These are phyloP conservation scores for Delphinella strobiligena DNA, from an alignment of 2,329 filamentous ascomycete genomes.

Conservation along the genomic window DNA sequence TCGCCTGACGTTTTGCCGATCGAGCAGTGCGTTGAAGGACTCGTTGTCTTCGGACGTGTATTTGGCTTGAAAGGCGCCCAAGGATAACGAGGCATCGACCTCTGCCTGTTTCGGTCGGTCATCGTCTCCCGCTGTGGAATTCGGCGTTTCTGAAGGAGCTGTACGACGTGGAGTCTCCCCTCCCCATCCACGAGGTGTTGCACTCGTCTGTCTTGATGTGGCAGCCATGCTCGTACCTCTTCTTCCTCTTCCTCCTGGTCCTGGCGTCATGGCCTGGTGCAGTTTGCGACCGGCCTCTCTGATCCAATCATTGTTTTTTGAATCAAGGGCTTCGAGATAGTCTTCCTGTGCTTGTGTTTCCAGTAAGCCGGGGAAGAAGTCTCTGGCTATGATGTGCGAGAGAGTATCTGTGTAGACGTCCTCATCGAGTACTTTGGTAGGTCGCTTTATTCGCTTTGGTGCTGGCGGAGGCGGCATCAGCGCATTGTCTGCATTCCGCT, in stretches of 20 bases:
- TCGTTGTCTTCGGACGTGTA: conserved; percentile 98
- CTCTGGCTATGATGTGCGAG: conserved; percentile 86
- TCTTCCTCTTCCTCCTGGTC: conserved; percentile 34
- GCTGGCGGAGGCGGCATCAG: conserved; percentile 82
- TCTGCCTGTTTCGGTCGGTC: conserved; percentile 32
- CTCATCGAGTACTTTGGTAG: conserved; percentile 79
- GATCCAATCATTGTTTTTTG: conserved; percentile 77
- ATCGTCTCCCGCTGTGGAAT: conserved; percentile 21
- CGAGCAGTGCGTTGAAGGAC: conserved; percentile 83
- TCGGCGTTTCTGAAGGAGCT: conserved; percentile 34
- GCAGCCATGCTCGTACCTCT: conserved; percentile 28
- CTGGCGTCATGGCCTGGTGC: conserved; percentile 69
- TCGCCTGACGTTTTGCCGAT: conserved; percentile 76
- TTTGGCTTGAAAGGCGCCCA: conserved; percentile 76
- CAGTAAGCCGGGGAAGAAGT: conserved; percentile 88
- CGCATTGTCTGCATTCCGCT: conserved; percentile 51
- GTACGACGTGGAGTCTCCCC: conserved; percentile 55
- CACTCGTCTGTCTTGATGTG: conserved; percentile 40
- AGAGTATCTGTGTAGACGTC: conserved; percentile 84
- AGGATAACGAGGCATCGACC: conserved; percentile 65
- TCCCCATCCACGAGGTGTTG: conserved; percentile 37
- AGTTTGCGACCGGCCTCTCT: conserved; percentile 55
- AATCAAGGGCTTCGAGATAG: conserved; percentile 82
- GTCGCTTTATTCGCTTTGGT: conserved; percentile 82
- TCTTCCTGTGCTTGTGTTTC: conserved; percentile 83